Evolutionary conservation across 495 filamentous ascomycete genomes (phyloP).

Genomic region (Lasiosphaeria ovina): DNA sequence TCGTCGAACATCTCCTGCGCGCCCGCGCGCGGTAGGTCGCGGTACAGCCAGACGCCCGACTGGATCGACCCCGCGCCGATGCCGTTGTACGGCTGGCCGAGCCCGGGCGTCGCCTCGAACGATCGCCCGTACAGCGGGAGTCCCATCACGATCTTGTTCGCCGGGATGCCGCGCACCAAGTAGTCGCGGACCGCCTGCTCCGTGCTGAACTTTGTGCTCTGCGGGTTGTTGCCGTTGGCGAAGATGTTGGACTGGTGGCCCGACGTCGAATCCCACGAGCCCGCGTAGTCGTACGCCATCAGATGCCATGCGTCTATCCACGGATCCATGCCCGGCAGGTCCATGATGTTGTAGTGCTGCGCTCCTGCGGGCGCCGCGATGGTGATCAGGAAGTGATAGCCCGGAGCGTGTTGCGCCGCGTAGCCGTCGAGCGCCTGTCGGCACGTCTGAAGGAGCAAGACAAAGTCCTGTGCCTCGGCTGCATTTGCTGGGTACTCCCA

Average conservation of each 20-base stretch:
- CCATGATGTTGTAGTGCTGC: slow-evolving; percentile 65
- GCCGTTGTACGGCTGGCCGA: slow-evolving; percentile 64
- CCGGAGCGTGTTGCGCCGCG: slow-evolving; percentile 45
- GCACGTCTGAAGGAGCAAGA: slow-evolving; percentile 66
- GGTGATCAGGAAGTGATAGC: slow-evolving; percentile 68
- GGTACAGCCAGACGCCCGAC: slow-evolving; percentile 77
- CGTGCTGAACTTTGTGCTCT: slow-evolving; percentile 65
- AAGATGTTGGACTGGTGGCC: slow-evolving; percentile 79
- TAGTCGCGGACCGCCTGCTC: slow-evolving; percentile 68
- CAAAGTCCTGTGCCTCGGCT: slow-evolving; percentile 63
- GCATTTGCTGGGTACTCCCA: slow-evolving; percentile 60
- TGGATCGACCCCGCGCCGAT: slow-evolving; percentile 67
- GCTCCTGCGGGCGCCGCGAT: slow-evolving; percentile 64
- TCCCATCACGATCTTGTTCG: slow-evolving; percentile 73
- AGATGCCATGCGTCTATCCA: slow-evolving; percentile 85
- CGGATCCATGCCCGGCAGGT: slow-evolving; percentile 65
- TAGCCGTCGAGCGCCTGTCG: slow-evolving; percentile 65
- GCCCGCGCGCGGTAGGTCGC: slow-evolving; percentile 54
- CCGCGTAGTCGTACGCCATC: slow-evolving; percentile 76
- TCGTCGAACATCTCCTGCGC: slow-evolving; percentile 49
- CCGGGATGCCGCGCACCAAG: slow-evolving; percentile 56
- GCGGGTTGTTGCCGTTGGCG: slow-evolving; percentile 47
- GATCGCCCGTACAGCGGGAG: slow-evolving; percentile 84
- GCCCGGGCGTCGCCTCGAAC: slow-evolving; percentile 69
- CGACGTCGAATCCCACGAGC: slow-evolving; percentile 64